These are phyloP conservation scores for Gynandropsis gynandra DNA, from an alignment of 345 rosid species.

Conservation along the genomic window DNA sequence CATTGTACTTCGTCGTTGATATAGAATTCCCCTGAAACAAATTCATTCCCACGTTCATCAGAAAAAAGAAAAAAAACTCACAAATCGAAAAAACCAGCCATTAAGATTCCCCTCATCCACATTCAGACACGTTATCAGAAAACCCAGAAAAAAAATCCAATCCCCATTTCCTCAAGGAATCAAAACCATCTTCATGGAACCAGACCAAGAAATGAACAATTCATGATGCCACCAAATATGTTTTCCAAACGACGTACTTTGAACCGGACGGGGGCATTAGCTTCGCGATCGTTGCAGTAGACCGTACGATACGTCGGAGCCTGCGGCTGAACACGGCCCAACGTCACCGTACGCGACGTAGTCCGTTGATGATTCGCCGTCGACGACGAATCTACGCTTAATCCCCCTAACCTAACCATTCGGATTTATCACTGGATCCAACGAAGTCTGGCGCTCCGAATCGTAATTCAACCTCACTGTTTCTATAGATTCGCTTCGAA, in stretches of 20 bases:
- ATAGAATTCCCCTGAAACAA: slow-evolving; percentile 75
- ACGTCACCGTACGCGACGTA: slow-evolving; percentile 63
- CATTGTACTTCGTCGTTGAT: slow-evolving; percentile 95
- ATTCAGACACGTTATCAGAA: too few species aligned
- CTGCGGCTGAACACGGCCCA: slow-evolving; percentile 94
- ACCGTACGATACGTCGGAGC: slow-evolving; percentile 91
- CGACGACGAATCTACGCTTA: slow-evolving; percentile 32
- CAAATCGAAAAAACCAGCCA: neutral
- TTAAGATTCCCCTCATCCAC: neutral
- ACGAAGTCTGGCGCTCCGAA: slow-evolving; percentile 7
- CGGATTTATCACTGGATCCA: slow-evolving; percentile 22
- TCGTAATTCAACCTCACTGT: slow-evolving; percentile 14
- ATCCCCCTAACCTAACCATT: slow-evolving; percentile 51
- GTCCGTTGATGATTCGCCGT: slow-evolving; percentile 34
- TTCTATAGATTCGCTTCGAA: neutral
- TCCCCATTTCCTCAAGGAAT: too few species aligned
- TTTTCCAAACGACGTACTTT: slow-evolving; percentile 48
- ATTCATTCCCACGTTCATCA: slow-evolving; percentile 9
- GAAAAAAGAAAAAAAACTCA: neutral
- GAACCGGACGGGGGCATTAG: slow-evolving; percentile 69
- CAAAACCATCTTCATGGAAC: too few species aligned
- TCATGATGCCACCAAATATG: too few species aligned
- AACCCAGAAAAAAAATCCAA: too few species aligned
- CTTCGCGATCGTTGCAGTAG: slow-evolving; percentile 90
- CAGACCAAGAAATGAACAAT: too few species aligned